Base-by-base conservation (phyloP, 768 basidiomycete species). In the Sarcodon aspratus region DNA sequence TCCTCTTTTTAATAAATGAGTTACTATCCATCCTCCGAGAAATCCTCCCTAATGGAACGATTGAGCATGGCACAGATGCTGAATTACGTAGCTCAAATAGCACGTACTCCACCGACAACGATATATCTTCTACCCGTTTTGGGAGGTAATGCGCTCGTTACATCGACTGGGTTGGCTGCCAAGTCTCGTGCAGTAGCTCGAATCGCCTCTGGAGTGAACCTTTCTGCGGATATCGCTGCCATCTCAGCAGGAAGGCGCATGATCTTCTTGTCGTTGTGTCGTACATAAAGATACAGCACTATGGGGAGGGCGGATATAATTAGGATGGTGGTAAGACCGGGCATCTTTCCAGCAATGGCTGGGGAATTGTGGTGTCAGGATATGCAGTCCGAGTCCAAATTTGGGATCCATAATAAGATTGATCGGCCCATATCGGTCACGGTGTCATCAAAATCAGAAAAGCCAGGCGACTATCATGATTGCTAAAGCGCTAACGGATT, bases 61-160 rank as follows among this genome's bases (percentile, higher is more conserved):
- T 15, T n/a, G 31, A 6, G 35, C 33, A 27, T 3, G 11, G 9
- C 12, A 43, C 7, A 18, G 38, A 13, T 17, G 11, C 18, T 43
- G 5, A 1, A 9, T 47, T 9, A 8, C 42, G 36, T 46, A 32
- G 17, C 9, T 42, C 21, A 46, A 7, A 12, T 27, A 7, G 17
- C 36, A 73, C 76, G 52, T 59, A 84, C 83, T 55, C 86, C 85
- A 48, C 86, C 86, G 35, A 84, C 73, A 4, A 89, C 71, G 50
- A 88, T 85, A 59, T 89, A 88, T 45, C 79, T 70, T 48, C 85
- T 71, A 15, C 83, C 84, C 0, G 86, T 89, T 61, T 69, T 79
- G 3, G 77, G 77, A 6, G 82, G 81, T 27, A 86, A 61, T 49
- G 78, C 68, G 40, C 72, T 67, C 7, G 48, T 66, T 53, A 36